Evolutionary conservation across 352 stramenopile species (phyloP).

Genomic region (Pythium rishiriense): DNA sequence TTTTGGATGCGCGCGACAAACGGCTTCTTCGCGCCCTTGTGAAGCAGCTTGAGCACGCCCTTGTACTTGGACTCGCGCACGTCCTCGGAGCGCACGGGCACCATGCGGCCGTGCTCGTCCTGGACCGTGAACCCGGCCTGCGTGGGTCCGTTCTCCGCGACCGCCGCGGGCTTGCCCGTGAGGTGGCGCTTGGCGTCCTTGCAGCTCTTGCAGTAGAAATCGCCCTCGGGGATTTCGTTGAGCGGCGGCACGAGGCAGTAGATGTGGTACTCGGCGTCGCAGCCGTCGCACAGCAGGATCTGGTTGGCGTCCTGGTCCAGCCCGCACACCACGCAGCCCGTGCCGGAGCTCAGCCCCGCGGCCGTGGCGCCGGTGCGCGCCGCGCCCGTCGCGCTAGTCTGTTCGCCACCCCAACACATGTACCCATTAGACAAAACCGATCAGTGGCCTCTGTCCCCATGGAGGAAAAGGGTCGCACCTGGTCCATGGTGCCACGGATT

Average conservation of each 20-base stretch:
- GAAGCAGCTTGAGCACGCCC: conserved; percentile 77
- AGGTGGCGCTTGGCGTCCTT: conserved; percentile 36
- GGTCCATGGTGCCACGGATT: background rate
- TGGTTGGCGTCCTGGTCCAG: conserved; percentile 74
- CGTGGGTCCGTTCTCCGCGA: conserved; percentile 8
- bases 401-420: background rate
- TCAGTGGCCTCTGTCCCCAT: background rate
- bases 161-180: conserved; percentile 11
- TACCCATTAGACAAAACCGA: background rate
- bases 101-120: conserved; percentile 30
- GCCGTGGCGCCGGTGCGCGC: too few species aligned
- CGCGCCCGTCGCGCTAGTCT: background rate
- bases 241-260: conserved; percentile 82
- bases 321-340: conserved; percentile 66
- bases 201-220: conserved; percentile 81
- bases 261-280: conserved; percentile 85
- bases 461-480: background rate
- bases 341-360: background rate
- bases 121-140: conserved; percentile 24
- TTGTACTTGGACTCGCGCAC: conserved; percentile 79
- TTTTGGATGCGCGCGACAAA: conserved; percentile 78
- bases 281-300: conserved; percentile 84
- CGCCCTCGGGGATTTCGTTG: conserved; percentile 64
- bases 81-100: conserved; percentile 33
- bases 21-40: conserved; percentile 80